phyloP scores from a whole-genome alignment of 257 asterid genomes.

The Solanum clarkiae region DNA sequence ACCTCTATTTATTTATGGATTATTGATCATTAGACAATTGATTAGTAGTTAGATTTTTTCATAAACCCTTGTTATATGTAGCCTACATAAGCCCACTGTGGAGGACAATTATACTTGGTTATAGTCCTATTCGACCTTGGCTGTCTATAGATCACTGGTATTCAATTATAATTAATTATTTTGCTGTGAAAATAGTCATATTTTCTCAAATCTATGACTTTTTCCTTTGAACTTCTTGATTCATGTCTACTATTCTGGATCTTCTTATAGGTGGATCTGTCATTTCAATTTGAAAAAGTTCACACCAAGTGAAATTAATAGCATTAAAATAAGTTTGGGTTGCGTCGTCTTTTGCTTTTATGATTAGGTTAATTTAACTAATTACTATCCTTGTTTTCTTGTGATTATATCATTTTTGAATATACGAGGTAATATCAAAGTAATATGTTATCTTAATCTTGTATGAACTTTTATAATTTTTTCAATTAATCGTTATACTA shows the following conservation, averaged over 20 bases:
- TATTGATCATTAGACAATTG: background rate
- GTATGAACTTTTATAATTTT: no score
- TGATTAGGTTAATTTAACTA: constrained; percentile 1
- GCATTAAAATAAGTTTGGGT: constrained; percentile 91
- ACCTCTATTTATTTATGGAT: background rate
- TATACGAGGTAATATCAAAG: no score
- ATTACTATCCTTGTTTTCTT: no score
- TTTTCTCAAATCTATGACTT: no score
- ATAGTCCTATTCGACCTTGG: constrained; percentile 22
- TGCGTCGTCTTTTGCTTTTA: constrained; percentile 70
- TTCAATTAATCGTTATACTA: no score
- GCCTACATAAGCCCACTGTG: background rate
- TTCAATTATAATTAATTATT: background rate
- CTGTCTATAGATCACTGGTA: constrained; percentile 96
- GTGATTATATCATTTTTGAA: no score
- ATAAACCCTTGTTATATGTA: background rate
- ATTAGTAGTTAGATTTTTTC: background rate
- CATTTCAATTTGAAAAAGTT: constrained; percentile 78
- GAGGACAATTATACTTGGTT: no score
- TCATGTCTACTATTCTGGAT: background rate
- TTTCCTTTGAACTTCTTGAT: no score
- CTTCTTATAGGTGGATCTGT: constrained; percentile 41
- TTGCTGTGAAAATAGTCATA: background rate
- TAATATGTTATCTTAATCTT: no score
- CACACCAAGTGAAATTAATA: constrained; percentile 74